Base-by-base conservation (phyloP, 225 moss, liverwort and hornwort species). In the Pleurozium schreberi region DNA sequence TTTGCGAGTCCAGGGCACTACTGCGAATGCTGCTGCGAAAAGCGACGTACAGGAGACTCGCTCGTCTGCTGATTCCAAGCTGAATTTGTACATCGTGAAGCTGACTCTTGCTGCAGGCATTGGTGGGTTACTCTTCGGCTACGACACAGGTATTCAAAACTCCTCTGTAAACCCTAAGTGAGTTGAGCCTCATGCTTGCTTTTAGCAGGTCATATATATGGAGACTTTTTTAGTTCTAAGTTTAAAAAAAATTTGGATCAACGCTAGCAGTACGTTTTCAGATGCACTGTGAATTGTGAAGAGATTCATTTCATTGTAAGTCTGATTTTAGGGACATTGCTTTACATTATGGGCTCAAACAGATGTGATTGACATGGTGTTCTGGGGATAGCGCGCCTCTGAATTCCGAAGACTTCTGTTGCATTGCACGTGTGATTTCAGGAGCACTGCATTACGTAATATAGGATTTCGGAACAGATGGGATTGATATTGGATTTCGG, bases 121-220 rank as follows among this genome's bases (percentile, higher is more conserved):
- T 61, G 98, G 98, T 71, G 98, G 98, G 20, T 93, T 99, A 12
- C 92, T 99, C 70, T 99, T 97, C 70, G 97, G 97, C 88, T 99
- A 99, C 53, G 98, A 99, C 86, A 99, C 98, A 92, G 98, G 98
- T 96, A 91, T 15, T 66, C n/a, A 19, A 14, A 76, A 60, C 59
- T 23, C 52, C 50, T 50, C 40, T 2, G 8, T 13, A 85, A 59
- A 13, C 23, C 14, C 57, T 33, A 22, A 70, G 40, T 33, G 43
- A 43, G 26, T 34, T 59, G 43, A 59, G 42, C 14, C 21, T 62
- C n/a, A 20, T 86, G 14, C 9, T 63, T 50, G 9, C 75, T 23
- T 76, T 53, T 20, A 49, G 62, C 16, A 83, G 60, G 38, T 49
- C 38, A 36, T 17, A 9, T 3, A 42, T 17, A 12, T 60, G 22